phyloP scores from a whole-genome alignment of 768 basidiomycete species.

The Boletus rex-veris region DNA sequence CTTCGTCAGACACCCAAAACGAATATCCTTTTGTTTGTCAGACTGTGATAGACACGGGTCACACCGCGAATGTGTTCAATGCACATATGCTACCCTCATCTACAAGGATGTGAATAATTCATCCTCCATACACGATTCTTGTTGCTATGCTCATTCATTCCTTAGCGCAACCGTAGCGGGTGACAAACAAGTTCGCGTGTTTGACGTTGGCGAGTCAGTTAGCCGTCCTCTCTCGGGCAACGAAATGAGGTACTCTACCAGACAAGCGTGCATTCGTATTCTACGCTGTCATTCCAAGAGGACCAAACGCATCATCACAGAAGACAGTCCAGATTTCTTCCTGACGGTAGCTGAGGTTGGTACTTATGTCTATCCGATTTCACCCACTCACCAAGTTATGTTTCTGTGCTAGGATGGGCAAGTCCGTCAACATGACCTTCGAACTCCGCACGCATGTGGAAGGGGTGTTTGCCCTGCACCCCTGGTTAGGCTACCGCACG shows the following conservation, averaged over 20 bases:
- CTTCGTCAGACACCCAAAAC: constrained; percentile 29
- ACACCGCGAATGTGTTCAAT: constrained; percentile 83
- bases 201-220: constrained; percentile 55
- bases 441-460: constrained; percentile 63
- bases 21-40: constrained; percentile 66
- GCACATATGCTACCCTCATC: constrained; percentile 76
- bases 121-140: constrained; percentile 11
- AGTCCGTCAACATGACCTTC: constrained; percentile 84
- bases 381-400: constrained; percentile 12
- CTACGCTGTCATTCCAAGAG: constrained; percentile 69
- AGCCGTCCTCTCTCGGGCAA: constrained; percentile 36
- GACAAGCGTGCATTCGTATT: constrained; percentile 48
- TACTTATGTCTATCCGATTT: neutral
- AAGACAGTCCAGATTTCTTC: constrained; percentile 74
- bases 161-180: constrained; percentile 68
- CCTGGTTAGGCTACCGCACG: constrained; percentile 59
- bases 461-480: constrained; percentile 61
- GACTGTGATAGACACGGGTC: constrained; percentile 73
- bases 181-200: constrained; percentile 74
- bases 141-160: constrained; percentile 6
- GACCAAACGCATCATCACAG: constrained; percentile 77
- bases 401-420: constrained; percentile 64
- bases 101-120: constrained; percentile 61
- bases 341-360: constrained; percentile 76
- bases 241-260: constrained; percentile 45